Evolutionary conservation across 805 yeast genomes (phyloP), one percentile per base, ranked within the genome.

Genomic region (Teunomyces aglyptinius): DNA sequence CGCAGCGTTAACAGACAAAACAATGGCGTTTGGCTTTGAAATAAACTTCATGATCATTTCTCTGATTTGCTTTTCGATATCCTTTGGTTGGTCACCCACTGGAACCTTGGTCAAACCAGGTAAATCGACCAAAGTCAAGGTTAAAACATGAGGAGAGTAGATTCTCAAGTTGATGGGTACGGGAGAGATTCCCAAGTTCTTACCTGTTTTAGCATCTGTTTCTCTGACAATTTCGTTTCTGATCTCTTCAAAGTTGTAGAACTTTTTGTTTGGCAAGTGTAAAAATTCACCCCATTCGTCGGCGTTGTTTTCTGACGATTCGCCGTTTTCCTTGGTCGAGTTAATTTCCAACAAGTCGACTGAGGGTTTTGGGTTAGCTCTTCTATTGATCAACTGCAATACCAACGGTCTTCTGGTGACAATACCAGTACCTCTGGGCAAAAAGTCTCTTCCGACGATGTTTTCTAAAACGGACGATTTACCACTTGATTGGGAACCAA

Each of bases 81-180:
- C 99, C 59, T 87, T 86, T 46, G 99, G 99, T 70, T 94, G 99
- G 70, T 94, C 99, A 42, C 99, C 99, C 46, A 94, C 97, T 3
- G 99, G 99, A 32, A 94, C 99, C 65, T 94, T 94, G 34, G 99
- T 94, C 60, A 94, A 80, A 50, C 99, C 99, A 7, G 99, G 99
- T 60, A 94, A 78, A 71, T 94, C 99, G 34, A 94, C 97, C 58
- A 94, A 78, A 6, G 99, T 94, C 64, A 92, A 80, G 15, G 97
- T 91, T 54, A 92, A 76, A 39, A 92, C 98, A 57, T 89, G 90
- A 18, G 99, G 98, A 20, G 97, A 89, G 68, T 80, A 91, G 50
- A 94, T 86, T 65, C 96, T 84, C 63, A 94, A 77, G 68, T 94
- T 92, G 64, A 94, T 94, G 38, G 99, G 99, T 13, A 82, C 83